Evolutionary conservation across 352 stramenopile genomes (phyloP).

Genomic region (Albugo candida): DNA sequence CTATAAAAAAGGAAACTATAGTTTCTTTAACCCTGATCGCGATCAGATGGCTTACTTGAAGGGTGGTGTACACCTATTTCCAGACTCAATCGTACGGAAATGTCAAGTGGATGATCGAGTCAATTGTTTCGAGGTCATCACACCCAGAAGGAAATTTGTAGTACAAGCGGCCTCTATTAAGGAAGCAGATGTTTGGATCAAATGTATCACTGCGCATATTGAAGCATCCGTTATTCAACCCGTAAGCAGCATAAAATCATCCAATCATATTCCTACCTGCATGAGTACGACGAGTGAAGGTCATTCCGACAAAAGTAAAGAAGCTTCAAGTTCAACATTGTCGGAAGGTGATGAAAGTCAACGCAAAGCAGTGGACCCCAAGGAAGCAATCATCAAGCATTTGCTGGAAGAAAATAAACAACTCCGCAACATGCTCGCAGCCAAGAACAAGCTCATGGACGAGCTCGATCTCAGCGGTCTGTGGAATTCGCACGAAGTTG

Average conservation of each 20-base stretch:
- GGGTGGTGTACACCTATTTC: conserved; percentile 57
- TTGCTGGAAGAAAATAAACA: conserved; percentile 63
- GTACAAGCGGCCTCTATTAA: conserved; percentile 56
- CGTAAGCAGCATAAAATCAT: conserved; percentile 19
- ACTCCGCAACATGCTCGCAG: conserved; percentile 50
- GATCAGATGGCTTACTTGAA: conserved; percentile 77
- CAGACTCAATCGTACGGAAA: conserved; percentile 62
- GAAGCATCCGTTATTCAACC: conserved; percentile 32
- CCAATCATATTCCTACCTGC: conserved; percentile 22
- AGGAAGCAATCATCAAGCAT: conserved; percentile 76
- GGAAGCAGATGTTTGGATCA: conserved; percentile 78
- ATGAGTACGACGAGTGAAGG: conserved; percentile 1
- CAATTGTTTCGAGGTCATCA: conserved; percentile 77
- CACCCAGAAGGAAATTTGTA: conserved; percentile 69
- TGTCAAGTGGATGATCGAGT: conserved; percentile 72
- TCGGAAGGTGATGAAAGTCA: conserved; percentile 70
- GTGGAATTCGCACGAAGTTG: neutral
- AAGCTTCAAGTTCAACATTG: conserved; percentile 66
- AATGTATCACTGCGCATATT: conserved; percentile 59
- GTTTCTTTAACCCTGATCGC: conserved; percentile 71
- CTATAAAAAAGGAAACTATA: conserved; percentile 60
- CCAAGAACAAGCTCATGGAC: conserved; percentile 73
- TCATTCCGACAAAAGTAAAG: conserved; percentile 17
- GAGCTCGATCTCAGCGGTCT: conserved; percentile 54
- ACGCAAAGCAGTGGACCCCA: conserved; percentile 58